These are phyloP conservation scores for Vitis hybrid DNA, from an alignment of 177 flowering plant genomes.

Conservation along the genomic window DNA sequence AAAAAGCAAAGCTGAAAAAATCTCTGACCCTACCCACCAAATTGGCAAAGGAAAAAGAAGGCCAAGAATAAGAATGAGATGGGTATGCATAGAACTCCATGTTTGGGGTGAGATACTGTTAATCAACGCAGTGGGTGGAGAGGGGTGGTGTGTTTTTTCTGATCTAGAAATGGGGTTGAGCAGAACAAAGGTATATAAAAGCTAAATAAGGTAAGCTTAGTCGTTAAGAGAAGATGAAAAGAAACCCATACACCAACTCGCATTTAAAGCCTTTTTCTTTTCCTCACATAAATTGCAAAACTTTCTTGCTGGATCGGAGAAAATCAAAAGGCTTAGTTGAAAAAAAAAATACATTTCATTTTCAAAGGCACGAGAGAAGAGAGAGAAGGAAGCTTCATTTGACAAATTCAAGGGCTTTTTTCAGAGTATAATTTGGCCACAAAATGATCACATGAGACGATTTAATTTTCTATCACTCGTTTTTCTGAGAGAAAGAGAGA, in stretches of 20 bases:
- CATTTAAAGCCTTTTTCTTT: conserved; percentile 38
- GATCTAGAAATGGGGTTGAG: conserved; percentile 3
- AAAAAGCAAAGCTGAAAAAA: conserved; percentile 41
- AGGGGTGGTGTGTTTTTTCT: background rate
- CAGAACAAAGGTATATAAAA: background rate
- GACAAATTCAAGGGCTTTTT: background rate
- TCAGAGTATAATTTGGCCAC: background rate
- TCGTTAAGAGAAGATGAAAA: conserved; percentile 32
- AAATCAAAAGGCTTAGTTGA: no score
- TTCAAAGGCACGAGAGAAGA: background rate
- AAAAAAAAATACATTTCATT: background rate
- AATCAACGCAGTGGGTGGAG: background rate
- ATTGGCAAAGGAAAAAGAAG: conserved; percentile 30
- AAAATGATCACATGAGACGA: background rate
- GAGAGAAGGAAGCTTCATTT: conserved; percentile 13
- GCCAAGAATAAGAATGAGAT: conserved; percentile 27
- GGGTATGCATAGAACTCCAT: conserved; percentile 69
- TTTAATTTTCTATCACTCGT: conserved; percentile 3
- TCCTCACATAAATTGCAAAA: background rate
- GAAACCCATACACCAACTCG: conserved; percentile 30
- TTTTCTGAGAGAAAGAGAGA: conserved; percentile 1
- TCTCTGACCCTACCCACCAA: conserved; percentile 45
- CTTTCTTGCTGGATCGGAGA: no score
- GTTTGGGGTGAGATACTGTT: background rate
- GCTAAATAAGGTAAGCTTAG: conserved; percentile 23